Evolutionary conservation across 306 rosid genomes (phyloP).

Genomic region (Clitoria ternatea): DNA sequence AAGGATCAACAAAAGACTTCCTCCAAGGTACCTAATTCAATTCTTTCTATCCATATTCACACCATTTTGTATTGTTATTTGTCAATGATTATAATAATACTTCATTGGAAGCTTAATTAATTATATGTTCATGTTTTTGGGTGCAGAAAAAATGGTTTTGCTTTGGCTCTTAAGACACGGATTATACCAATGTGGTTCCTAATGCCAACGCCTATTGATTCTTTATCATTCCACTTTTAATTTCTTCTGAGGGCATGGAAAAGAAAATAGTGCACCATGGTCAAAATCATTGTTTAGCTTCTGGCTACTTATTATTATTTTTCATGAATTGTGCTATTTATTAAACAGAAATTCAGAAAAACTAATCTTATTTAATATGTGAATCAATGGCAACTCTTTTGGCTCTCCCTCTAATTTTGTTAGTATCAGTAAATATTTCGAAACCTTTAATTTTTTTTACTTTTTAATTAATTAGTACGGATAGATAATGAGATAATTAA

Average conservation of each 20-base stretch:
- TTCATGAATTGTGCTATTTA: constrained; percentile 2
- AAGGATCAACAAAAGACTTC: constrained; percentile 22
- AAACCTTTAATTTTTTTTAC: not conserved
- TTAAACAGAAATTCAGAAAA: not conserved
- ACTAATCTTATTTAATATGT: not conserved
- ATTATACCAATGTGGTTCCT: not conserved
- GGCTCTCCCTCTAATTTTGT: not conserved
- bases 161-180: constrained; percentile 26
- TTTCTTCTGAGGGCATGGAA: not conserved
- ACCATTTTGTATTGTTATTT: not conserved
- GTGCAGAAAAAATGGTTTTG: constrained; percentile 74
- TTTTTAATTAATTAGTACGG: not conserved
- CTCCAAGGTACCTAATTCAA: constrained; percentile 30
- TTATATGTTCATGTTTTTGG: not conserved
- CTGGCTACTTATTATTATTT: no score
- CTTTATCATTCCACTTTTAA: not conserved
- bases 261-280: not conserved
- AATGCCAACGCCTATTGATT: not conserved
- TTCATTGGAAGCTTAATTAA: not conserved
- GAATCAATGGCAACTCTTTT: constrained; percentile 9
- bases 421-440: no score
- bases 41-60: not conserved
- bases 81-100: not conserved
- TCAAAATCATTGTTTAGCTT: constrained; percentile 1
- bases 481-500: no score